phyloP scores from a whole-genome alignment of 768 basidiomycete genomes.

The Suillus placidus region DNA sequence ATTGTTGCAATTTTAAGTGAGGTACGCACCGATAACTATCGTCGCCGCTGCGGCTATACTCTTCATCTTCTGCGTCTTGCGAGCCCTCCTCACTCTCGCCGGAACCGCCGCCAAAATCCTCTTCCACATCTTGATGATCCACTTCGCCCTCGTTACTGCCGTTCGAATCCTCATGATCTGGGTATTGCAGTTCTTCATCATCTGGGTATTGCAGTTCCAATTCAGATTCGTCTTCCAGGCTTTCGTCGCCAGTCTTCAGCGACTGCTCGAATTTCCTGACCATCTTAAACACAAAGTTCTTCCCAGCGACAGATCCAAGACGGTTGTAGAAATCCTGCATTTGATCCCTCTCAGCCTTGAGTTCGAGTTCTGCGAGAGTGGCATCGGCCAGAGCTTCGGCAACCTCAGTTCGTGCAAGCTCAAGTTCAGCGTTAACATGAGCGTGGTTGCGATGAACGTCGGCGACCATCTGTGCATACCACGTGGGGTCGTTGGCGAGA shows the following conservation, averaged over 20 bases:
- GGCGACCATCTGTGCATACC: constrained; percentile 29
- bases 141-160: constrained; percentile 8
- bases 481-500: constrained; percentile 30
- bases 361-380: constrained; percentile 30
- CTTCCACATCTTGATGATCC: constrained; percentile 1
- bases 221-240: neutral
- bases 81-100: neutral
- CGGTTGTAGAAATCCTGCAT: constrained; percentile 30
- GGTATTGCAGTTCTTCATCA: neutral
- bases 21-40: neutral
- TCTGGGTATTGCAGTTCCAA: no score
- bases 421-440: constrained; percentile 22
- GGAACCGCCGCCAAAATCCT: neutral
- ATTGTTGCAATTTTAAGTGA: neutral
- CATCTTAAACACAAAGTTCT: constrained; percentile 30
- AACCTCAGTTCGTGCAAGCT: constrained; percentile 20
- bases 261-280: constrained; percentile 21
- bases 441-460: constrained; percentile 31
- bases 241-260: constrained; percentile 7
- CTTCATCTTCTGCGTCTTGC: neutral
- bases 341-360: constrained; percentile 23
- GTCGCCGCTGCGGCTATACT: neutral
- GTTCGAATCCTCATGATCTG: constrained; percentile 2
- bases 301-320: constrained; percentile 29
- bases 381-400: constrained; percentile 28